A percentile compares a stretch with the other conserved stretches of the same genome.
Conservation (phyloP, 176 grass and related monocot genomes). For the Neostapfia colusana region DNA sequence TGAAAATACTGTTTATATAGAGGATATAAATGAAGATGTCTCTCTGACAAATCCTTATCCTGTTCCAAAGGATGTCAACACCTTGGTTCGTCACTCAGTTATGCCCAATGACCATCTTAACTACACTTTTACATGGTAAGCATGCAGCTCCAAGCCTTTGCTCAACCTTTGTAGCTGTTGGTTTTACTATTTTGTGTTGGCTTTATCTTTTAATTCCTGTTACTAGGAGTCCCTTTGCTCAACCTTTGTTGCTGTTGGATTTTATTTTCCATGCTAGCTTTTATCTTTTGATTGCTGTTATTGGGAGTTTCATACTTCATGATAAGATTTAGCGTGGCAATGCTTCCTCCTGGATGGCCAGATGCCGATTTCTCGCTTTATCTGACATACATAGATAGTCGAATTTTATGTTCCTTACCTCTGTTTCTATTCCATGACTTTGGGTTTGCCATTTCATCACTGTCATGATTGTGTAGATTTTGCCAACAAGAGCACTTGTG, state of each 20-base stretch:
- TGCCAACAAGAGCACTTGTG: background rate
- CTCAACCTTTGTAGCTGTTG: background rate
- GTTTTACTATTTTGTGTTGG: background rate
- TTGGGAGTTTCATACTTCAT: conserved; percentile 6
- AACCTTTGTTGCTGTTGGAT: too few relatives aligned
- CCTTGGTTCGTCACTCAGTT: conserved; percentile 79
- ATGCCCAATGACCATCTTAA: conserved; percentile 94
- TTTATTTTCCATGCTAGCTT: background rate
- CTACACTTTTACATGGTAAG: conserved; percentile 86
- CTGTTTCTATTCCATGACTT: background rate
- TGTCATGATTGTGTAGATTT: background rate
- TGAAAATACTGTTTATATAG: conserved; percentile 73
- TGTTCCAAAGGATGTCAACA: conserved; percentile 87
- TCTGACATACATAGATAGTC: background rate
- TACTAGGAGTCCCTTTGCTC: background rate
- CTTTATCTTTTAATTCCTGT: background rate
- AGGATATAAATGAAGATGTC: conserved; percentile 74
- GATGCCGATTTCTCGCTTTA: conserved; percentile 4
- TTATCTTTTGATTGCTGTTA: background rate
- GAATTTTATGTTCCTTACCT: conserved; percentile 1
- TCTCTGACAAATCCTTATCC: conserved; percentile 82
- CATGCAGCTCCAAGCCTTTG: background rate
- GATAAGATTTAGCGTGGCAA: background rate
- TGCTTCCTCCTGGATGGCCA: background rate
- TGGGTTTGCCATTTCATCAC: conserved; percentile 18